phyloP scores from a whole-genome alignment of 2,329 filamentous ascomycete genomes.

The Fusarium sp. region DNA sequence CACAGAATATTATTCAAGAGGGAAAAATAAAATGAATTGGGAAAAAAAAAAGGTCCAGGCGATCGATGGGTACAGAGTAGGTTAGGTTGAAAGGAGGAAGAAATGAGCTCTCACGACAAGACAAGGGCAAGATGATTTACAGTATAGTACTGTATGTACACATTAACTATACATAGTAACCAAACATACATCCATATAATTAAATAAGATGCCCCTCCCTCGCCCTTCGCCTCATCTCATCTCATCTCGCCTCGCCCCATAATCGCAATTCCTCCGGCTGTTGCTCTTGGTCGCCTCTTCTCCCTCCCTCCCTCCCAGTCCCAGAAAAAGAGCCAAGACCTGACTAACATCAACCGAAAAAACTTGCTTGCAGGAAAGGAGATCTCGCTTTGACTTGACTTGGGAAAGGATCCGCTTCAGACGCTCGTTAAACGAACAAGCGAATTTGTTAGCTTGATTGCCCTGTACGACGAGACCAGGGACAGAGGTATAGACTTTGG shows the following conservation, averaged over 20 bases:
- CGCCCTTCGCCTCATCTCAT: conserved; percentile 10
- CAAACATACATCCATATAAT: background rate
- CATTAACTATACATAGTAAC: conserved; percentile 6
- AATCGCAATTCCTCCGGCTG: conserved; percentile 26
- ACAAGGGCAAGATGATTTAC: background rate
- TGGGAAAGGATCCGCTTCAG: background rate
- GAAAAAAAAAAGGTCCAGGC: background rate
- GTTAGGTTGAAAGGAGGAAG: conserved; percentile 30
- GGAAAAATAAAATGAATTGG: conserved; percentile 3
- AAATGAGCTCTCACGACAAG: conserved; percentile 23
- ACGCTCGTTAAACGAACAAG: conserved; percentile 20
- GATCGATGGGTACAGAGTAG: background rate
- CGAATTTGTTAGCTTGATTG: conserved; percentile 32
- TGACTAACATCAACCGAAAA: conserved; percentile 12
- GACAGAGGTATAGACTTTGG: conserved; percentile 8
- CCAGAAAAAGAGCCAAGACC: conserved; percentile 21
- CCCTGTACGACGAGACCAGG: conserved; percentile 36
- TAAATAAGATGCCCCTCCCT: background rate
- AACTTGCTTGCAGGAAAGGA: conserved; percentile 12
- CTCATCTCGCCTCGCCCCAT: conserved; percentile 20
- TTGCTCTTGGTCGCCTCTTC: conserved; percentile 22
- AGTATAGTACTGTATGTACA: background rate
- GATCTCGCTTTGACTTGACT: conserved; percentile 17
- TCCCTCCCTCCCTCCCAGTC: background rate
- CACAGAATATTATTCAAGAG: conserved; percentile 13